Conservation (phyloP, 805 yeast species). For the Grigorovia yakushimaensis region DNA sequence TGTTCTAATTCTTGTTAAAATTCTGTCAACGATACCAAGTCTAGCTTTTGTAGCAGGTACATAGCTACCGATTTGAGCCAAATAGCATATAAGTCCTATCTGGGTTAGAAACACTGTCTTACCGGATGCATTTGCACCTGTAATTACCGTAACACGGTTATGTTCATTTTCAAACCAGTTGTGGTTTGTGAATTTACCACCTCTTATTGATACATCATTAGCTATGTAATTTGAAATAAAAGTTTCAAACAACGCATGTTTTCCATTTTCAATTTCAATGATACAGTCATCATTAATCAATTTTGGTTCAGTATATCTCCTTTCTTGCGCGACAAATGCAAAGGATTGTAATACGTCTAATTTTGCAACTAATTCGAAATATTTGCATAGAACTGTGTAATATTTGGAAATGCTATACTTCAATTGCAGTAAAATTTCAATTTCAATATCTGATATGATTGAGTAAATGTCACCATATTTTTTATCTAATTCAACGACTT, state of each 20-base stretch:
- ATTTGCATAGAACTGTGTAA: slow-evolving; percentile 8
- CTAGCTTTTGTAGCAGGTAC: slow-evolving; percentile 42
- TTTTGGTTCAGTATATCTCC: slow-evolving; percentile 28
- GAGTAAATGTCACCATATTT: slow-evolving; percentile 36
- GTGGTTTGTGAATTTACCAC: slow-evolving; percentile 10
- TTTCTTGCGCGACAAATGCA: slow-evolving; percentile 23
- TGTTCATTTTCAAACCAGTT: slow-evolving; percentile 10
- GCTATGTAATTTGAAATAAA: slow-evolving; percentile 32
- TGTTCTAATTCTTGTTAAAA: slow-evolving; percentile 37
- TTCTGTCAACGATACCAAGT: slow-evolving; percentile 39
- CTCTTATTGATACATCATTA: slow-evolving; percentile 31
- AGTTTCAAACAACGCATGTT: slow-evolving; percentile 40
- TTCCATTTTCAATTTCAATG: slow-evolving; percentile 31
- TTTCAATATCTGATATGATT: slow-evolving; percentile 32
- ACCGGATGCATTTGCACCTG: slow-evolving; percentile 46
- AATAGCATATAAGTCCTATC: slow-evolving; percentile 37
- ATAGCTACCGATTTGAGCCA: slow-evolving; percentile 46
- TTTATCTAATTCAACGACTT: slow-evolving; percentile 28
- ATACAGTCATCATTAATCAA: slow-evolving; percentile 18
- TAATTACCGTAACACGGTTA: slow-evolving; percentile 30
- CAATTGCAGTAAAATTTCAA: slow-evolving; percentile 31
- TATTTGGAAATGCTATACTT: slow-evolving; percentile 17
- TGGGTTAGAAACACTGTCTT: slow-evolving; percentile 43
- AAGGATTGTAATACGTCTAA: slow-evolving; percentile 32
- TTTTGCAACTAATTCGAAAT: slow-evolving; percentile 25